Conservation (phyloP, 805 yeast genomes). For the Starmerella scarabaei region DNA sequence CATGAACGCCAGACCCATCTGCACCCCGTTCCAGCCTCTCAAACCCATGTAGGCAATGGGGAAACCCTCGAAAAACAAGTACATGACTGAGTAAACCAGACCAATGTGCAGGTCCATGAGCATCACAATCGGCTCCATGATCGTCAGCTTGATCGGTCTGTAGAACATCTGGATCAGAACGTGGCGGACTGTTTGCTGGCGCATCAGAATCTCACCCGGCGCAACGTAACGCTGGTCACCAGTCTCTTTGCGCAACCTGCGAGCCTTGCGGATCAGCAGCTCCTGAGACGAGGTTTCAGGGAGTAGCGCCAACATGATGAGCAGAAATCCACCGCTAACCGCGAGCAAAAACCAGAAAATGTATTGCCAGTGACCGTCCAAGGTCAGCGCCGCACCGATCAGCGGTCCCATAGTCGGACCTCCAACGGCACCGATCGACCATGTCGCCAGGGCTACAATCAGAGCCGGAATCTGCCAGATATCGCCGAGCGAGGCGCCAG, state of each 20-base stretch:
- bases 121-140: constrained; percentile 43
- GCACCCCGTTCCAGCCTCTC: constrained; percentile 37
- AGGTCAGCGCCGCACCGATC: constrained; percentile 40
- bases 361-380: constrained; percentile 39
- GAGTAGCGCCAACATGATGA: constrained; percentile 30
- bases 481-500: constrained; percentile 47
- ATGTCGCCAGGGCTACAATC: constrained; percentile 37
- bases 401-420: constrained; percentile 49
- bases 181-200: constrained; percentile 1
- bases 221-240: constrained; percentile 10
- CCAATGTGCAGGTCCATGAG: constrained; percentile 41
- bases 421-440: constrained; percentile 42
- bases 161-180: constrained; percentile 16
- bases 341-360: constrained; percentile 40
- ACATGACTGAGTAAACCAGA: constrained; percentile 39
- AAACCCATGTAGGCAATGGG: constrained; percentile 40
- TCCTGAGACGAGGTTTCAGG: constrained; percentile 40
- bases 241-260: constrained; percentile 36
- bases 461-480: constrained; percentile 32
- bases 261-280: constrained; percentile 36
- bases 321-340: constrained; percentile 28
- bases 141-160: constrained; percentile 35
- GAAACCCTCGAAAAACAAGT: constrained; percentile 49
- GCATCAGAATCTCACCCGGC: constrained; percentile 15
- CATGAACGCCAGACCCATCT: constrained; percentile 36